phyloP scores from a whole-genome alignment of 768 basidiomycete species.

The Suillus subaureus region DNA sequence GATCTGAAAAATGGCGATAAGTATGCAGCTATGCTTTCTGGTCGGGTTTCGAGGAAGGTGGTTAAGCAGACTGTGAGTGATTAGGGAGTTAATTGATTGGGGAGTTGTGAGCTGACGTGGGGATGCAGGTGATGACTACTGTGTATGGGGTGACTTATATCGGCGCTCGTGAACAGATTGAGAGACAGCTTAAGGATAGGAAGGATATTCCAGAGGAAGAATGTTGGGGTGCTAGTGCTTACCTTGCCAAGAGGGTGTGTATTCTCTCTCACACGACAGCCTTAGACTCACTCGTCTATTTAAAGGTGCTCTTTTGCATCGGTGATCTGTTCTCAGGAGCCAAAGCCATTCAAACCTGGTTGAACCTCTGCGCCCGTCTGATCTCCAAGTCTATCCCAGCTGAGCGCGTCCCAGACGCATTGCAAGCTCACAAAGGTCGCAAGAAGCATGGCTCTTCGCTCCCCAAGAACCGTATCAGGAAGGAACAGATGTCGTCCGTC shows the following conservation, averaged over 20 bases:
- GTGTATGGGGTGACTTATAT: constrained; percentile 97
- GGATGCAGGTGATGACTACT: constrained; percentile 89
- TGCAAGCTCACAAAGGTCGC: constrained; percentile 17
- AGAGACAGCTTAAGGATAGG: constrained; percentile 79
- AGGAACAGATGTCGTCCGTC: constrained; percentile 94
- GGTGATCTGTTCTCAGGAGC: constrained; percentile 95
- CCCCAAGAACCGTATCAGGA: constrained; percentile 48
- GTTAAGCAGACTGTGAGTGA: constrained; percentile 91
- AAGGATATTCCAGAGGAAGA: constrained; percentile 71
- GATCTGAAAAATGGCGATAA: constrained; percentile 55
- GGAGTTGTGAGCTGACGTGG: neutral
- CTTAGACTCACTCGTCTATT: neutral
- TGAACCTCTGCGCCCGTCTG: constrained; percentile 78
- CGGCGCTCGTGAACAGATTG: constrained; percentile 94
- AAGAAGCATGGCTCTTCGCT: constrained; percentile 25
- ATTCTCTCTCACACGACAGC: neutral
- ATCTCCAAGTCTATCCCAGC: constrained; percentile 86
- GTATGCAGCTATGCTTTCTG: constrained; percentile 62
- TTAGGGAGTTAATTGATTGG: neutral
- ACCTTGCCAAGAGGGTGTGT: constrained; percentile 74
- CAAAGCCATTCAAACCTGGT: constrained; percentile 88
- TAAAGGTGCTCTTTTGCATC: constrained; percentile 73
- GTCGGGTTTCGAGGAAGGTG: constrained; percentile 87
- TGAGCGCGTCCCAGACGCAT: constrained; percentile 56
- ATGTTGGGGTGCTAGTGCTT: constrained; percentile 74